A percentile compares a stretch with the other conserved stretches of the same genome.
These are phyloP conservation scores for Paracoccidioides brasiliensis DNA, from an alignment of 2,329 filamentous ascomycete species.

Conservation along the genomic window DNA sequence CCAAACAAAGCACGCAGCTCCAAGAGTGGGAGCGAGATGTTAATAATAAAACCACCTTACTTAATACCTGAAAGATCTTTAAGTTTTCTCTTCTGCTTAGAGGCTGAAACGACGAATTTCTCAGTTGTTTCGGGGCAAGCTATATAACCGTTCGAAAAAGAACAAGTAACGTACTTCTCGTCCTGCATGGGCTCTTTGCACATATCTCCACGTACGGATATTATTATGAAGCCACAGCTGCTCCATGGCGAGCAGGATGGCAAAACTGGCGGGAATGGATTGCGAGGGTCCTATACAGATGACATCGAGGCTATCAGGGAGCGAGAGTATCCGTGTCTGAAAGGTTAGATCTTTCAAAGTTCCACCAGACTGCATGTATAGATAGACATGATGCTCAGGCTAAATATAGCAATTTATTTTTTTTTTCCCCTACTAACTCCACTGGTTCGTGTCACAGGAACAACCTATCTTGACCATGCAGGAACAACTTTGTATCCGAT, in stretches of 20 bases:
- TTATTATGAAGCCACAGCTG: neutral
- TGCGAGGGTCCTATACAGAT: constrained; percentile 22
- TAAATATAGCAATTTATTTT: neutral
- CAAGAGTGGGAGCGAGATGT: no score
- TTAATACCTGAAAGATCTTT: no score
- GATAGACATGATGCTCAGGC: neutral
- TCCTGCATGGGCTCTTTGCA: neutral
- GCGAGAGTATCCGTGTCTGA: constrained; percentile 35
- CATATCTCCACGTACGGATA: neutral
- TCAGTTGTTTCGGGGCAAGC: neutral
- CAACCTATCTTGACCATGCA: constrained; percentile 82
- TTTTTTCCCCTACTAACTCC: constrained; percentile 4
- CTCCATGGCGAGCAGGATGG: neutral
- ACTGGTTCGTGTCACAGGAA: constrained; percentile 36
- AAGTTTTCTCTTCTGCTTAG: no score
- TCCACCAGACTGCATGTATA: neutral
- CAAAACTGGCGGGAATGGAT: no score
- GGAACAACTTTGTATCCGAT: constrained; percentile 78
- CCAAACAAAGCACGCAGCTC: no score
- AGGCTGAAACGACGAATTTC: neutral
- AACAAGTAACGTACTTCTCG: neutral
- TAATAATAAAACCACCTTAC: no score
- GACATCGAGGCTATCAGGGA: constrained; percentile 36
- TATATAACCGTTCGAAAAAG: neutral
- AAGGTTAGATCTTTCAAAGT: constrained; percentile 16